Percentiles rank a stretch among this genome's conserved stretches.
These are phyloP conservation scores for Septoria petroselini DNA, from an alignment of 2,329 filamentous ascomycete species.

Conservation along the genomic window DNA sequence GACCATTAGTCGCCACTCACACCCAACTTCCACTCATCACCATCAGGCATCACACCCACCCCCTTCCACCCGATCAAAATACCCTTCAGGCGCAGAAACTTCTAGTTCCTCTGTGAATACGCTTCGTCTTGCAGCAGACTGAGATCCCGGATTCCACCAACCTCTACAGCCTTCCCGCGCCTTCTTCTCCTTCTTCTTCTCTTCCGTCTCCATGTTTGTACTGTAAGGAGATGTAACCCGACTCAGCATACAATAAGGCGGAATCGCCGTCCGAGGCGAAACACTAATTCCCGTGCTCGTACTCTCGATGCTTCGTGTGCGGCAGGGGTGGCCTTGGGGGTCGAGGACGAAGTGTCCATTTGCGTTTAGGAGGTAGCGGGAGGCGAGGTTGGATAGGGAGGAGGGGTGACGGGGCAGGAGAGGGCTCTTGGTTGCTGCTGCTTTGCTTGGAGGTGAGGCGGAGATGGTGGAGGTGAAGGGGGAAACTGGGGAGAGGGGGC, in stretches of 20 bases:
- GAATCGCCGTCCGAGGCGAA: not conserved
- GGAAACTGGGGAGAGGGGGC: not conserved
- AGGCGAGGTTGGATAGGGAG: too few relatives aligned
- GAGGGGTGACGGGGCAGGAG: too few relatives aligned
- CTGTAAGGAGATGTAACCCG: too few relatives aligned
- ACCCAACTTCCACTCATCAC: not conserved
- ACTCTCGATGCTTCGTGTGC: not conserved
- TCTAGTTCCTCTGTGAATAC: not conserved
- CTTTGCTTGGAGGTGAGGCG: too few relatives aligned
- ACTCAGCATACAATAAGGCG: not conserved
- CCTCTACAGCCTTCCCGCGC: not conserved
- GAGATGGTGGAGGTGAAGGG: not conserved
- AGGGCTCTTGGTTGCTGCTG: not conserved
- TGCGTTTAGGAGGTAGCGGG: too few relatives aligned
- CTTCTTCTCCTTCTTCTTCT: not conserved
- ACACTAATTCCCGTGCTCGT: not conserved
- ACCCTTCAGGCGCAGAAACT: not conserved
- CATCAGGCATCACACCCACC: conserved; percentile 2
- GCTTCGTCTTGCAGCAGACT: not conserved
- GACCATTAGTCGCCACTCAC: too few relatives aligned
- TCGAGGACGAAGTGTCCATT: too few relatives aligned
- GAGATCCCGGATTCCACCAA: not conserved
- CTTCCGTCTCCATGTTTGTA: too few relatives aligned
- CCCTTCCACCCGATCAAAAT: not conserved
- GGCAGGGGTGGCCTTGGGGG: too few relatives aligned